phyloP scores from a whole-genome alignment of 2,329 filamentous ascomycete species.

The Clarireedia sp. region DNA sequence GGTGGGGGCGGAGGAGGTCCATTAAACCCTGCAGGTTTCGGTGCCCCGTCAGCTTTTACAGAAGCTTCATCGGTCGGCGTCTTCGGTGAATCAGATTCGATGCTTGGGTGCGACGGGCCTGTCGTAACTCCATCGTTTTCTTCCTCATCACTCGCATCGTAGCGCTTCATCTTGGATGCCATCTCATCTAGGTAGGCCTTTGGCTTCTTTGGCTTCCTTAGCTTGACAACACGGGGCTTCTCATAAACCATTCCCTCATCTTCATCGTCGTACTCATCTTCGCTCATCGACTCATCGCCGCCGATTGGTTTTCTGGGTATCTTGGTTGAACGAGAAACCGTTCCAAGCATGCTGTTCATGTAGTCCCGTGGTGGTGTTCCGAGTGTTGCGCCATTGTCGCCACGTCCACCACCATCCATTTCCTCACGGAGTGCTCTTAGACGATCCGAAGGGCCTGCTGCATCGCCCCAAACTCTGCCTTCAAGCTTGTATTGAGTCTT shows the following conservation, averaged over 20 bases:
- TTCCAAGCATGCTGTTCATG: constrained; percentile 66
- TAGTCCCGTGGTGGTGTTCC: constrained; percentile 52
- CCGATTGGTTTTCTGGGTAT: constrained; percentile 48
- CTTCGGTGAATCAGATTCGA: constrained; percentile 58
- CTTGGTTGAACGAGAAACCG: constrained; percentile 54
- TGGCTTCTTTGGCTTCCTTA: constrained; percentile 59
- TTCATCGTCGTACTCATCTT: constrained; percentile 32
- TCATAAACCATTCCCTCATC: constrained; percentile 50
- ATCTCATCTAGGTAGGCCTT: constrained; percentile 61
- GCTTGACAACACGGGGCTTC: constrained; percentile 70
- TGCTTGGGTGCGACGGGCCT: constrained; percentile 65
- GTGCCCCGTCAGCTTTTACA: constrained; percentile 23
- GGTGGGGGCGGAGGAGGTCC: constrained; percentile 33
- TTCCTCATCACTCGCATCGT: constrained; percentile 46
- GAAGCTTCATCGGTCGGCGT: constrained; percentile 34
- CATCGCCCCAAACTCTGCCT: constrained; percentile 80
- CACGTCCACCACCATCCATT: constrained; percentile 66
- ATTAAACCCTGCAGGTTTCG: constrained; percentile 27
- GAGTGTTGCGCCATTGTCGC: constrained; percentile 17
- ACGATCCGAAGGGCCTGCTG: constrained; percentile 79
- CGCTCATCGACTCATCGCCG: constrained; percentile 24
- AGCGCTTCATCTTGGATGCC: constrained; percentile 63
- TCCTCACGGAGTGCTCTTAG: constrained; percentile 85
- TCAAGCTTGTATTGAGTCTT: constrained; percentile 98
- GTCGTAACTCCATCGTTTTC: constrained; percentile 61